Percentiles rank a stretch among this genome's conserved stretches.
These are phyloP conservation scores for Elaeis guineensis DNA, from an alignment of 176 grass and related monocot species.

Conservation along the genomic window DNA sequence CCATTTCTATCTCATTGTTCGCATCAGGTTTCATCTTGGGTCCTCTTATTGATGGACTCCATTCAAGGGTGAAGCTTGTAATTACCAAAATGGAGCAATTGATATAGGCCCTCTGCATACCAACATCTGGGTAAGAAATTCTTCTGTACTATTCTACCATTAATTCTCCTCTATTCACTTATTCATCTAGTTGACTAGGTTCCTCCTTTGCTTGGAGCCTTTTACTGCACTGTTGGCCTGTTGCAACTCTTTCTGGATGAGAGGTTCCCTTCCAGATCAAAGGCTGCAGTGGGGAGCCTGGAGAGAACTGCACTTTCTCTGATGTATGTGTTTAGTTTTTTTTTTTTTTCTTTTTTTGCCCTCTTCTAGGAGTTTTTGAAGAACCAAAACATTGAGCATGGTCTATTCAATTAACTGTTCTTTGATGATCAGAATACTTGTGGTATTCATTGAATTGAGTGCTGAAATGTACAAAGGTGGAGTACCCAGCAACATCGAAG, in stretches of 20 bases:
- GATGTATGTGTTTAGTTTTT: slow-evolving; percentile 10
- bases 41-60: slow-evolving; percentile 69
- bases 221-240: slow-evolving; percentile 66
- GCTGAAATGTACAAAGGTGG: slow-evolving; percentile 79
- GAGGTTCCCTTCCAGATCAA: slow-evolving; percentile 25
- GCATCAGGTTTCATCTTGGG: slow-evolving; percentile 63
- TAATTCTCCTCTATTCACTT: not conserved
- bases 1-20: slow-evolving; percentile 45
- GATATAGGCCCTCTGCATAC: slow-evolving; percentile 62
- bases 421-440: slow-evolving; percentile 39
- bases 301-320: slow-evolving; percentile 50
- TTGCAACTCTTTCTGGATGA: slow-evolving; percentile 62
- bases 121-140: slow-evolving; percentile 44
- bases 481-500: slow-evolving; percentile 44
- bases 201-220: slow-evolving; percentile 68
- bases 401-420: not conserved
- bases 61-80: slow-evolving; percentile 79
- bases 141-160: not conserved
- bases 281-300: slow-evolving; percentile 32
- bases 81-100: slow-evolving; percentile 59
- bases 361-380: not conserved
- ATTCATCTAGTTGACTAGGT: slow-evolving; percentile 29
- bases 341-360: not conserved
- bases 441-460: slow-evolving; percentile 73
- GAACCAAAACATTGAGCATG: no score